Evolutionary conservation across 495 filamentous ascomycete species (phyloP).

Genomic region (Penicillium odoratum): DNA sequence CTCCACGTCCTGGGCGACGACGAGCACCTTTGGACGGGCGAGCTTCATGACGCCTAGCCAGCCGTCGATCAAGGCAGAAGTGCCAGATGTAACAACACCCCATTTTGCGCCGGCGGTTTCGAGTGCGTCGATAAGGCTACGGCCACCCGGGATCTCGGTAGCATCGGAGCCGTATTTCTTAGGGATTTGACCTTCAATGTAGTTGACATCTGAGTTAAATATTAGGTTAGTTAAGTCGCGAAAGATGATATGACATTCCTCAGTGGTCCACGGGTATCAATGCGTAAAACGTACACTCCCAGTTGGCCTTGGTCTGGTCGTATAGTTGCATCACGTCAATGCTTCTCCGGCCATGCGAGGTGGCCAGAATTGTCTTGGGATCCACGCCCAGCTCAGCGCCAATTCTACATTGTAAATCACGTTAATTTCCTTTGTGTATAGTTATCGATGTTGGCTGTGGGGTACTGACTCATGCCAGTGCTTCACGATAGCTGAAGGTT

Average conservation of each 20-base stretch:
- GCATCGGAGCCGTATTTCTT: conserved; percentile 73
- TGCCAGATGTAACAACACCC: conserved; percentile 93
- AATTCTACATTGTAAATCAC: conserved; percentile 53
- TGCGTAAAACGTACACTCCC: conserved; percentile 70
- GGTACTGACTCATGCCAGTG: conserved; percentile 78
- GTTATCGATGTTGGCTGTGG: not conserved
- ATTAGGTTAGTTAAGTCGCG: not conserved
- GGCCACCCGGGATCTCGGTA: conserved; percentile 74
- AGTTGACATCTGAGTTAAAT: conserved; percentile 66
- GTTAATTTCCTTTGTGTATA: not conserved
- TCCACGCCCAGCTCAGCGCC: conserved; percentile 81
- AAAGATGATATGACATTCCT: not conserved
- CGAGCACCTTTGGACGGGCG: conserved; percentile 68
- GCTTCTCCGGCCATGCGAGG: conserved; percentile 82
- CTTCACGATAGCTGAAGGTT: conserved; percentile 77
- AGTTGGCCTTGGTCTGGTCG: conserved; percentile 77
- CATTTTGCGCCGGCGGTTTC: conserved; percentile 63
- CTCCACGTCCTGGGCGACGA: conserved; percentile 83
- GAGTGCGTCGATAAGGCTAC: conserved; percentile 57
- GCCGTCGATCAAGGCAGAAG: conserved; percentile 73
- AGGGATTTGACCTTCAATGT: conserved; percentile 76
- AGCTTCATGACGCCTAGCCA: conserved; percentile 83
- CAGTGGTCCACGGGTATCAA: not conserved
- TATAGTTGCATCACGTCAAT: conserved; percentile 78
- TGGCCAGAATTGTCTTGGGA: conserved; percentile 76